Conservation (phyloP, 2,329 filamentous ascomycete species). For the Aspergillus fijiensis region DNA sequence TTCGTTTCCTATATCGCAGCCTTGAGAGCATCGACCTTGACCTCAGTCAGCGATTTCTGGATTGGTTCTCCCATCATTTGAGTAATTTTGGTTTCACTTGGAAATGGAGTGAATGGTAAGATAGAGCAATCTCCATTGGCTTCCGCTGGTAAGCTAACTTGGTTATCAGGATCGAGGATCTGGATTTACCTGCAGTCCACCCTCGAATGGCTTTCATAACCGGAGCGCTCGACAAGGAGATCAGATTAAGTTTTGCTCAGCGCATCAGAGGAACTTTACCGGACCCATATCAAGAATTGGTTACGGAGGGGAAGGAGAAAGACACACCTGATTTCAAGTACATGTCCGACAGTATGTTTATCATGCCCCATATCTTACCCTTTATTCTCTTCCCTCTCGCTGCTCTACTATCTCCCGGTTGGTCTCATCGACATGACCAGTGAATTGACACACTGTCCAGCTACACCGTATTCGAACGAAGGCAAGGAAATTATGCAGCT, state of each 20-base stretch:
- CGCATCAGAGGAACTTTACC: constrained; percentile 93
- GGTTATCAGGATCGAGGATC: constrained; percentile 67
- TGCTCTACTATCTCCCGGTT: background rate
- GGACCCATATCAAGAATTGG: constrained; percentile 74
- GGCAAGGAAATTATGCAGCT: constrained; percentile 78
- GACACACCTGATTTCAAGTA: constrained; percentile 97
- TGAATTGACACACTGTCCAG: constrained; percentile 43
- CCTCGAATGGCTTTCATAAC: constrained; percentile 92
- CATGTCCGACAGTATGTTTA: constrained; percentile 64
- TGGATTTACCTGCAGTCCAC: constrained; percentile 71
- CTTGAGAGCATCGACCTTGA: constrained; percentile 82
- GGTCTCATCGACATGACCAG: background rate
- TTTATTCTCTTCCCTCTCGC: background rate
- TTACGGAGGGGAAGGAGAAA: constrained; percentile 84
- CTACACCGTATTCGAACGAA: constrained; percentile 77
- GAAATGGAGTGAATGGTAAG: constrained; percentile 96
- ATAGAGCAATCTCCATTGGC: constrained; percentile 9
- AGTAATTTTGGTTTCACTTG: constrained; percentile 99
- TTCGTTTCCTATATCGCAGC: constrained; percentile 84
- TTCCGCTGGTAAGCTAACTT: constrained; percentile 17
- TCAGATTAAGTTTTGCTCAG: constrained; percentile 92
- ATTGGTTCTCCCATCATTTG: constrained; percentile 97
- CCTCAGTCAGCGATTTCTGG: constrained; percentile 80
- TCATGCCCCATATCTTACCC: background rate
- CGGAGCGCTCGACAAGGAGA: constrained; percentile 92